These are phyloP conservation scores for Fusarium papillatum DNA, from an alignment of 2,329 filamentous ascomycete species.

Conservation along the genomic window DNA sequence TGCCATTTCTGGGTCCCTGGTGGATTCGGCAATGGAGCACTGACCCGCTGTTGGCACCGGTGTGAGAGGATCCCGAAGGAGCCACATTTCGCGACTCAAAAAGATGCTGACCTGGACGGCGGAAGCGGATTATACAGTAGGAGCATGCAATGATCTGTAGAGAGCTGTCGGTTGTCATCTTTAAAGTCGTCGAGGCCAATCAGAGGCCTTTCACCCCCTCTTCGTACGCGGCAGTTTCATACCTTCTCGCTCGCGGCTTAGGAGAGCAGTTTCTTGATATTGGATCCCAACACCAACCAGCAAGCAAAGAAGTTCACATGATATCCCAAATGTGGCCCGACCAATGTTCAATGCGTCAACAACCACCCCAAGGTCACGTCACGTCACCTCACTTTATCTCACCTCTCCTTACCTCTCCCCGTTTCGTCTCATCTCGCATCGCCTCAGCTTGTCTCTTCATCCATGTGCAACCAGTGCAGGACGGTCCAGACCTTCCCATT, in stretches of 20 bases:
- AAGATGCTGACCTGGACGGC: slow-evolving; percentile 15
- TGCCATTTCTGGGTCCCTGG: slow-evolving; percentile 25
- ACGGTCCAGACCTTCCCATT: slow-evolving; percentile 5
- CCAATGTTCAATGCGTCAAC: slow-evolving; percentile 29
- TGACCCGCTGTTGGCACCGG: slow-evolving; percentile 38
- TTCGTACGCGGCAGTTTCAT: background rate
- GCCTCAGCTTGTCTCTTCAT: slow-evolving; percentile 18
- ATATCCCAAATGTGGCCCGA: slow-evolving; percentile 33
- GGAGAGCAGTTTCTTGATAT: background rate
- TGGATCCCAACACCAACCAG: slow-evolving; percentile 12
- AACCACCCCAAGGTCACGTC: slow-evolving; percentile 30
- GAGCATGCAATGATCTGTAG: background rate
- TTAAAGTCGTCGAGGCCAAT: slow-evolving; percentile 1
- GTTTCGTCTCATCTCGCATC: slow-evolving; percentile 28
- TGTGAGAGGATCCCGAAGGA: slow-evolving; percentile 31
- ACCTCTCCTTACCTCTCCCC: slow-evolving; percentile 25
- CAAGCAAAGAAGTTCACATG: slow-evolving; percentile 26
- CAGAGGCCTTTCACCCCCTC: background rate
- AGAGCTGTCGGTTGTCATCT: background rate
- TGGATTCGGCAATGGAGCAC: slow-evolving; percentile 37
- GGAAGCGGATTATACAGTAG: slow-evolving; percentile 17
- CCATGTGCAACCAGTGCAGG: slow-evolving; percentile 2
- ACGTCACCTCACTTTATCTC: slow-evolving; percentile 35
- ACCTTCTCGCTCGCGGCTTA: background rate
- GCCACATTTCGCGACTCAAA: slow-evolving; percentile 33